A percentile compares a stretch with the other conserved stretches of the same genome.
Conservation (phyloP, 495 filamentous ascomycete genomes). For the Neurospora africana region DNA sequence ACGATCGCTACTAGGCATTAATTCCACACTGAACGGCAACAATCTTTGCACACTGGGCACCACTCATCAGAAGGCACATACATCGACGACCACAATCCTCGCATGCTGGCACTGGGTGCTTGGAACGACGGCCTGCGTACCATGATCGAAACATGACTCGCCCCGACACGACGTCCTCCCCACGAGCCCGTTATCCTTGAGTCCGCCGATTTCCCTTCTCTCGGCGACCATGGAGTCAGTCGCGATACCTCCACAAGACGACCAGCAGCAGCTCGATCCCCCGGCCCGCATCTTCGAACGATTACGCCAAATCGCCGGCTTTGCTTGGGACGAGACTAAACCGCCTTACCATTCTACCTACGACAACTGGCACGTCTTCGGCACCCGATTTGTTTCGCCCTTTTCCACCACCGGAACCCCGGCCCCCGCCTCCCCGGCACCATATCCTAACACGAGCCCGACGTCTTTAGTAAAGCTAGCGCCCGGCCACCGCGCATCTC, state of each 20-base stretch:
- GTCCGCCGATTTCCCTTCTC: conserved; percentile 6
- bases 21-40: not conserved
- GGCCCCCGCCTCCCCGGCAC: conserved; percentile 14
- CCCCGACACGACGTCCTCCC: conserved; percentile 20
- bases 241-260: conserved; percentile 29
- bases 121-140: conserved; percentile 5
- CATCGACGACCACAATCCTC: conserved; percentile 4
- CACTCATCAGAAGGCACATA: not conserved
- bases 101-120: conserved; percentile 9
- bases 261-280: conserved; percentile 56
- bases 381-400: conserved; percentile 36
- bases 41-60: not conserved
- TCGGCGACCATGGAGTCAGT: conserved; percentile 37
- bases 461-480: conserved; percentile 19
- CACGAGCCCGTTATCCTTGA: conserved; percentile 20
- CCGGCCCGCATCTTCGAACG: conserved; percentile 63
- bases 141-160: conserved; percentile 28
- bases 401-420: conserved; percentile 21
- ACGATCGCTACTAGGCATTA: not conserved
- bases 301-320: conserved; percentile 59
- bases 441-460: conserved; percentile 17
- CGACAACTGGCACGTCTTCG: conserved; percentile 55
- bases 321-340: conserved; percentile 61
- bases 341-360: conserved; percentile 75
- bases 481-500: conserved; percentile 20